Percentiles rank a stretch among this genome's conserved stretches.
These are phyloP conservation scores for Malassezia slooffiae DNA, from an alignment of 1,284 basidiomycete species.

Conservation along the genomic window DNA sequence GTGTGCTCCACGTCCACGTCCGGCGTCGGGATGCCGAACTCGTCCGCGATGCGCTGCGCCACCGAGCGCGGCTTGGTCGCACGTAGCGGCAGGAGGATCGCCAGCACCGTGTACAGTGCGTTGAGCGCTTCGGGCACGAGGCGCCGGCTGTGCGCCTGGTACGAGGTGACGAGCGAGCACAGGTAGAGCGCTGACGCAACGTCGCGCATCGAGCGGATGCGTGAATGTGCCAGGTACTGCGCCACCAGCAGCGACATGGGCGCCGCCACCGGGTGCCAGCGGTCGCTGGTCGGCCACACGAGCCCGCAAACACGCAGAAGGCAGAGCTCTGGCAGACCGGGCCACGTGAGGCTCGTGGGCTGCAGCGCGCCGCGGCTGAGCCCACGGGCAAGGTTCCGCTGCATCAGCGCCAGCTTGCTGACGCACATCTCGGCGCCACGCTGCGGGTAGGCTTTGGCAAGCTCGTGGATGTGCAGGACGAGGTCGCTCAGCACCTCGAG, in stretches of 20 bases:
- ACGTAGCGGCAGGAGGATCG: conserved; percentile 57
- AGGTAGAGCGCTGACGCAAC: conserved; percentile 78
- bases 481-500: conserved; percentile 56
- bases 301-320: conserved; percentile 69
- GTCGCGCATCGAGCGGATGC: conserved; percentile 65
- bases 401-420: conserved; percentile 75
- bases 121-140: conserved; percentile 81
- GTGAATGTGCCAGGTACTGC: conserved; percentile 74
- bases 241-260: conserved; percentile 79
- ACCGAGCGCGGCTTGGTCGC: not conserved
- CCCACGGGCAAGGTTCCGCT: conserved; percentile 82
- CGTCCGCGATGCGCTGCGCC: conserved; percentile 28
- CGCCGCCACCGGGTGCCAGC: conserved; percentile 77
- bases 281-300: conserved; percentile 88
- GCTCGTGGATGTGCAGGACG: conserved; percentile 67
- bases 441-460: conserved; percentile 71
- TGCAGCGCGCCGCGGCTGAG: conserved; percentile 63
- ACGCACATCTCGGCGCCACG: conserved; percentile 69
- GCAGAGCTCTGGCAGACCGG: conserved; percentile 67
- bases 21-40: conserved; percentile 38
- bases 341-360: conserved; percentile 69
- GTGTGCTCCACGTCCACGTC: conserved; percentile 30
- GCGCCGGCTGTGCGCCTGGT: conserved; percentile 72
- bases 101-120: conserved; percentile 61
- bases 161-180: conserved; percentile 62